phyloP scores from a whole-genome alignment of 2,329 filamentous ascomycete species.

The Endothia cerciana region DNA sequence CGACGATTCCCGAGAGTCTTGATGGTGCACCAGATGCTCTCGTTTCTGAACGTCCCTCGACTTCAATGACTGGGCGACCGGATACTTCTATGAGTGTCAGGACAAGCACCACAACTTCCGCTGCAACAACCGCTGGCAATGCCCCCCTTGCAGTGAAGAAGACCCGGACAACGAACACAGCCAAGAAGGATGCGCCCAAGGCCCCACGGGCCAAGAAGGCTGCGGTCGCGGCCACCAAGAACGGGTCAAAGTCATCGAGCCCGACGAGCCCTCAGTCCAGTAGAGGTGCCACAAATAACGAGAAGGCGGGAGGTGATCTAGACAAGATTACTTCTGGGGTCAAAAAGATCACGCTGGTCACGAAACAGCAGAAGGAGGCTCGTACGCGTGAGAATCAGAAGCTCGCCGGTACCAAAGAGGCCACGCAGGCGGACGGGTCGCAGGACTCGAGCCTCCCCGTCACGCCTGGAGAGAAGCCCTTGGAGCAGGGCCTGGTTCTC shows the following conservation, averaged over 20 bases:
- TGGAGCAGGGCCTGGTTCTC: neutral
- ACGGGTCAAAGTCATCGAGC: conserved; percentile 25
- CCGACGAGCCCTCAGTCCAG: conserved; percentile 5
- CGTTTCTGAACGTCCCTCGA: conserved; percentile 40
- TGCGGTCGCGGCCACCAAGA: conserved; percentile 20
- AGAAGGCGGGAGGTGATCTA: conserved; percentile 45
- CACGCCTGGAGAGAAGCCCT: neutral
- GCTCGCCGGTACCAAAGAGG: conserved; percentile 44
- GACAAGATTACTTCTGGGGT: conserved; percentile 61
- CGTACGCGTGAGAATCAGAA: conserved; percentile 52
- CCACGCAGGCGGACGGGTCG: neutral
- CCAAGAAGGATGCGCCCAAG: conserved; percentile 46
- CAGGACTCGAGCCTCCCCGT: conserved; percentile 16
- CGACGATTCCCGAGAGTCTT: conserved; percentile 41
- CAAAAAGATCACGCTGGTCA: conserved; percentile 65
- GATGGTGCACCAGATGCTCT: conserved; percentile 30
- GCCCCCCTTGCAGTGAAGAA: conserved; percentile 60
- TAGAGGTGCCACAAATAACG: conserved; percentile 13
- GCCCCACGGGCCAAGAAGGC: conserved; percentile 25
- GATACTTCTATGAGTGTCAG: conserved; percentile 48
- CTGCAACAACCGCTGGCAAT: conserved; percentile 34
- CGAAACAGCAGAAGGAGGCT: conserved; percentile 61
- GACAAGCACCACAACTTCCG: conserved; percentile 35
- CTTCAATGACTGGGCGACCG: conserved; percentile 47
- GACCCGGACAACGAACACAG: conserved; percentile 52